Conservation (phyloP, 805 yeast genomes). For the Ogataea methanolica region DNA sequence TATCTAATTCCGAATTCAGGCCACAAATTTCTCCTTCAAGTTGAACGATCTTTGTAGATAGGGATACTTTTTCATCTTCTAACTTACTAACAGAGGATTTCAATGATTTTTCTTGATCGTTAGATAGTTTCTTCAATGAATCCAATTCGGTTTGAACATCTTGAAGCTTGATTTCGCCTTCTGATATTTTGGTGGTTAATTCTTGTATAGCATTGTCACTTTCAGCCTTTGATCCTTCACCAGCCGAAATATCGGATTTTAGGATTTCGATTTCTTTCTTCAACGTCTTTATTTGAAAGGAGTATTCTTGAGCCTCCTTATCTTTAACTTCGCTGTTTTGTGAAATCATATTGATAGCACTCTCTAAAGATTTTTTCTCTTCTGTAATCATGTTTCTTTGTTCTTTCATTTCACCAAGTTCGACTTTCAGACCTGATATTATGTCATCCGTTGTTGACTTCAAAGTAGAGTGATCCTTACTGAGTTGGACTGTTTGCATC, state of each 20-base stretch:
- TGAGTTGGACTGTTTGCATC: not conserved
- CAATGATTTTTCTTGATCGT: conserved; percentile 4
- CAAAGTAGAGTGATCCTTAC: conserved; percentile 3
- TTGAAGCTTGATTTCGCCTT: not conserved
- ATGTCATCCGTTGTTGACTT: conserved; percentile 16
- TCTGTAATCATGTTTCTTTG: conserved; percentile 23
- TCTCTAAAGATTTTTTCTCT: conserved; percentile 30
- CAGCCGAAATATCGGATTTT: not conserved
- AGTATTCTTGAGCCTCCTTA: conserved; percentile 8
- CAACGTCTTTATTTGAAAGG: conserved; percentile 2
- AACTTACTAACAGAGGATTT: conserved; percentile 14
- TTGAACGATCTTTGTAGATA: conserved; percentile 15
- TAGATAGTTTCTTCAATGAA: conserved; percentile 16
- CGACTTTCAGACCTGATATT: conserved; percentile 24
- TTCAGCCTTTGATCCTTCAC: not conserved
- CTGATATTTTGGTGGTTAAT: not conserved
- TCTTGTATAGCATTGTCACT: not conserved
- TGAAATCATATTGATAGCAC: conserved; percentile 30
- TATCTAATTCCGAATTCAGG: conserved; percentile 32
- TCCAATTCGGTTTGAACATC: conserved; percentile 14
- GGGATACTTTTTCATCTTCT: conserved; percentile 17
- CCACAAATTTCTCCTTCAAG: conserved; percentile 27
- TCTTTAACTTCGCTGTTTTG: conserved; percentile 27
- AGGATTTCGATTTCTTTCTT: conserved; percentile 1
- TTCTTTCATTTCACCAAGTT: conserved; percentile 22